Percentiles rank a stretch among this genome's conserved stretches.
These are phyloP conservation scores for Aspergillus candidus DNA, from an alignment of 2,329 filamentous ascomycete species.

Conservation along the genomic window DNA sequence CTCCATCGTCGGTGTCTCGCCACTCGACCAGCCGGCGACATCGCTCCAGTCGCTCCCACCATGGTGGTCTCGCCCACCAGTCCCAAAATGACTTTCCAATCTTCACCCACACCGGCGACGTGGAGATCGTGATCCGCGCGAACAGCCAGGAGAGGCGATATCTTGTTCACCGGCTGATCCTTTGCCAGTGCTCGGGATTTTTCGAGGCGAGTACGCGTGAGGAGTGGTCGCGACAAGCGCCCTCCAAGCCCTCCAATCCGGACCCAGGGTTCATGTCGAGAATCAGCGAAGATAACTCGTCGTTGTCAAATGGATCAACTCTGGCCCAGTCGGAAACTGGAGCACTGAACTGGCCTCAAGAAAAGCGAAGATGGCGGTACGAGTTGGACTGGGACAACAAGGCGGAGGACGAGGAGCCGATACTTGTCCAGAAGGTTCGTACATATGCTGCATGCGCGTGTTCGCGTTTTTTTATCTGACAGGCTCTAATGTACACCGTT, in stretches of 20 bases:
- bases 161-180: conserved; percentile 76
- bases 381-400: conserved; percentile 72
- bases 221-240: conserved; percentile 58
- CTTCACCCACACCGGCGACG: conserved; percentile 84
- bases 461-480: neutral
- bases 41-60: conserved; percentile 75
- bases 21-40: conserved; percentile 58
- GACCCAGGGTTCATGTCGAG: conserved; percentile 28
- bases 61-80: conserved; percentile 62
- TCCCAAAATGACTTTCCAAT: conserved; percentile 88
- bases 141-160: conserved; percentile 72
- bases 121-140: conserved; percentile 74
- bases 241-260: conserved; percentile 42
- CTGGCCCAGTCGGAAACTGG: conserved; percentile 34
- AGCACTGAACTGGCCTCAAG: conserved; percentile 36
- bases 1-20: conserved; percentile 59
- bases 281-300: conserved; percentile 30
- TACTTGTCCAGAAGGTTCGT: conserved; percentile 74
- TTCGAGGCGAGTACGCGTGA: conserved; percentile 75
- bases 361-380: conserved; percentile 71
- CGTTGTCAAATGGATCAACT: conserved; percentile 31
- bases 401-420: conserved; percentile 69
- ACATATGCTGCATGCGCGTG: neutral
- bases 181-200: conserved; percentile 87
- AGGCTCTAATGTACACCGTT: neutral